A percentile compares a stretch with the other conserved stretches of the same genome.
Evolutionary conservation across 768 basidiomycete species (phyloP).

Genomic region (Tulasnella sp.): DNA sequence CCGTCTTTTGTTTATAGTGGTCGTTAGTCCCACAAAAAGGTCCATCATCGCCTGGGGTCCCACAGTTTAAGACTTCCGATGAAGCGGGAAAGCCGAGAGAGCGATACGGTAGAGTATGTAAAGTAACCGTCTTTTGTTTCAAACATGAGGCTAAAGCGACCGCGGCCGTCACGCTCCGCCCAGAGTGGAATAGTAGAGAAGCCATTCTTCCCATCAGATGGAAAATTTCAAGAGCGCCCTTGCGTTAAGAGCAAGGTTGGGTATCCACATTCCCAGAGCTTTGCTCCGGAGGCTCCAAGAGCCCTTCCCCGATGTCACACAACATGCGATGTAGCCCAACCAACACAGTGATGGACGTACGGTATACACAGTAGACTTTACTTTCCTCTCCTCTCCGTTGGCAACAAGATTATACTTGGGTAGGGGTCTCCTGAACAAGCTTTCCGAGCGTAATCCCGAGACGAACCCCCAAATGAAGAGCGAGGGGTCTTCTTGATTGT

Average conservation of each 20-base stretch:
- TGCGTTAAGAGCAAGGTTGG: neutral
- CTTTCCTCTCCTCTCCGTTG: neutral
- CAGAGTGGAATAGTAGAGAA: neutral
- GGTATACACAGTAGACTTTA: neutral
- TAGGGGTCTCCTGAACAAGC: neutral
- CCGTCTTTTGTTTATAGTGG: too few species aligned
- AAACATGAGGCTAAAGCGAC: neutral
- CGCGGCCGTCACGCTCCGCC: neutral
- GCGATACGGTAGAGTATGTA: neutral
- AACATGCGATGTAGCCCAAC: neutral
- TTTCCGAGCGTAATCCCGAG: neutral
- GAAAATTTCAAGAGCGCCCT: neutral
- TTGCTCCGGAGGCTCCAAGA: neutral
- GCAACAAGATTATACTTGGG: neutral
- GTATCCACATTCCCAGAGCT: neutral
- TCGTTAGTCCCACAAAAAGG: too few species aligned
- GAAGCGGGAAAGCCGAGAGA: neutral
- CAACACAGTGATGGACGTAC: neutral
- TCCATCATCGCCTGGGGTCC: too few species aligned
- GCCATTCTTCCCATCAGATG: neutral
- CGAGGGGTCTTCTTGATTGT: neutral
- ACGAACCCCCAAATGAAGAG: neutral
- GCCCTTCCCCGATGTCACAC: neutral
- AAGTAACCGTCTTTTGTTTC: neutral
- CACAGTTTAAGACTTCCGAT: too few species aligned